phyloP scores from a whole-genome alignment of 2,329 filamentous ascomycete species.

The Scytalidium lignicola region DNA sequence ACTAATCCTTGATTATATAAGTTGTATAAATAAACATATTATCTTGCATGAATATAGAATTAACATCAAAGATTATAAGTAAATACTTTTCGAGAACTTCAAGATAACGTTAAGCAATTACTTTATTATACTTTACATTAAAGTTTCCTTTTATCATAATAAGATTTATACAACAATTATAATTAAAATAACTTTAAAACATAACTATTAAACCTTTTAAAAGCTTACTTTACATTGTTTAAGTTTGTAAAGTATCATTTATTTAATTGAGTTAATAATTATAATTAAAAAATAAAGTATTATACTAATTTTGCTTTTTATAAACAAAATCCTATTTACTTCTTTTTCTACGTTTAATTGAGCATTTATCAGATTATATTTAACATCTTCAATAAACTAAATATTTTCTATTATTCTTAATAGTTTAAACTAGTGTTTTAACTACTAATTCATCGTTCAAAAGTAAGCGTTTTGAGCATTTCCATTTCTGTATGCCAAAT shows the following conservation, averaged over 20 bases:
- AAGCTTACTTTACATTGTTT: not conserved
- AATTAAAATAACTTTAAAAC: constrained; percentile 9
- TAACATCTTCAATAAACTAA: constrained; percentile 1
- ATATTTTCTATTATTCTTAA: not conserved
- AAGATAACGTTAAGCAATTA: constrained; percentile 9
- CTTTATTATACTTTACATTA: constrained; percentile 7
- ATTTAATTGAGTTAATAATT: not conserved
- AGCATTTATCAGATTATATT: constrained; percentile 4
- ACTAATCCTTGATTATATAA: constrained; percentile 8
- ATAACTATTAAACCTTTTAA: constrained; percentile 9
- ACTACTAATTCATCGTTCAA: not conserved
- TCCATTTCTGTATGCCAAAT: not conserved
- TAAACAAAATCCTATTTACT: not conserved
- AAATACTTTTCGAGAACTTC: constrained; percentile 8
- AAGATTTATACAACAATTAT: constrained; percentile 2
- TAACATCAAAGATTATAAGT: not conserved
- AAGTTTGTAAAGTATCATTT: not conserved
- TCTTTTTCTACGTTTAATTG: constrained; percentile 3
- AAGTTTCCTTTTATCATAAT: constrained; percentile 9
- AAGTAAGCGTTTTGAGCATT: not conserved
- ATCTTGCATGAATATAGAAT: constrained; percentile 16
- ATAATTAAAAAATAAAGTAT: not conserved
- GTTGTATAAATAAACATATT: constrained; percentile 14
- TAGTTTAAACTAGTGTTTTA: not conserved
- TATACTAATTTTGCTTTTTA: not conserved